Evolutionary conservation across 2,329 filamentous ascomycete species (phyloP), one percentile per base, ranked within the genome.

Genomic region (Penicillium sp.): DNA sequence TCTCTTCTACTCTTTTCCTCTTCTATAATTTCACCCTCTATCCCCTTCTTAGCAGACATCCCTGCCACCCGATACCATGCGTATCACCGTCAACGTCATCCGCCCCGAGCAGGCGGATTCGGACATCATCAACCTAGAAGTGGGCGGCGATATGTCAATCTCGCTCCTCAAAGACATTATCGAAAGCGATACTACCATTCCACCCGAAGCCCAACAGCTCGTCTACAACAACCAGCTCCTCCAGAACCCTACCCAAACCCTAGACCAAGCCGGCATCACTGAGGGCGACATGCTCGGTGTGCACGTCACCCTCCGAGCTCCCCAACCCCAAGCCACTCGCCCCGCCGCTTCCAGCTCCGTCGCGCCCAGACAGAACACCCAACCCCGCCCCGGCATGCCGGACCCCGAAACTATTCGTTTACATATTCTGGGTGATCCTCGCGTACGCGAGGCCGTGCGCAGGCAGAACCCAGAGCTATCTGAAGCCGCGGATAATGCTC

Each of bases 211-310:
- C 46, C 92, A 97, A 74, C 87, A 91, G 70, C 87, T 97, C 71
- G 95, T 94, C 77, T 89, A 93, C 78, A 95, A 97, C 73, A 94
- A 93, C 63, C 84, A 86, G 63, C 84, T 92, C 41, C 85, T 99
- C 54, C 83, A 80, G 64, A 87, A 92, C 75, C 88, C 92, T 68
- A 76, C 83, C 57, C 89, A 92, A 74, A 96, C 92, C 3, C 84
- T 99, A 70, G 85, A 92, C 65, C 83, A 93, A 68, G 83, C 92
- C 33, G 84, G 88, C 41, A 89, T 99, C 67, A 84, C 81, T 48
- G 91, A 97, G 76, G 91, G 91, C 54, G 94, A 97, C 70, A 92
- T 99, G 90, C 80, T 99, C 63, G 91, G 90, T 31, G 84, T 97
- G 65, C 89, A 96, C 71, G 88, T 96, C 64, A 68, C 65, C 55